A percentile compares a stretch with the other conserved stretches of the same genome.
These are phyloP conservation scores for Penicillium cosmopolitanum DNA, from an alignment of 495 filamentous ascomycete genomes.

Conservation along the genomic window DNA sequence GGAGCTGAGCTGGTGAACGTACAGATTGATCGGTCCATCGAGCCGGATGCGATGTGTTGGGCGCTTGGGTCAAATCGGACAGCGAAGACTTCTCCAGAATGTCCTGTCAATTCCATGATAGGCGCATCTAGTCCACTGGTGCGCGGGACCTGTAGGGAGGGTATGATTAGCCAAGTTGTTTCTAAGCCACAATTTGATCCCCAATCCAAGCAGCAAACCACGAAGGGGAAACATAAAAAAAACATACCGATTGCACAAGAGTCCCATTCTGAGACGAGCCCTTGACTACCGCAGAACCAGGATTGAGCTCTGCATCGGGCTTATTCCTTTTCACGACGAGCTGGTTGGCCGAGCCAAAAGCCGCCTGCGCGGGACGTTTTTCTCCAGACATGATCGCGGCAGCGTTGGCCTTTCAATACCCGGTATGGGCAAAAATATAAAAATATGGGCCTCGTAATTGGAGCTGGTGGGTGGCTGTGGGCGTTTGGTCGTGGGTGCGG, in stretches of 20 bases:
- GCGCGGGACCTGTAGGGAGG: slow-evolving; percentile 64
- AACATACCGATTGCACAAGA: slow-evolving; percentile 81
- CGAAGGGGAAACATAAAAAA: too few species aligned
- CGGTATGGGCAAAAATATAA: neutral
- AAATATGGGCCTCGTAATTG: neutral
- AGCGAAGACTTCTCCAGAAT: slow-evolving; percentile 85
- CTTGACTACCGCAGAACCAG: slow-evolving; percentile 64
- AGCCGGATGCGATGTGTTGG: slow-evolving; percentile 88
- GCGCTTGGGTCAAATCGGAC: slow-evolving; percentile 87
- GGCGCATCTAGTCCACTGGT: slow-evolving; percentile 89
- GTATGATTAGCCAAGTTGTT: too few species aligned
- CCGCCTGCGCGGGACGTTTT: slow-evolving; percentile 83
- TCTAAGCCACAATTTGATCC: too few species aligned
- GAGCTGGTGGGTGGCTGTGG: slow-evolving; percentile 1
- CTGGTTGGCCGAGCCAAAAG: slow-evolving; percentile 73
- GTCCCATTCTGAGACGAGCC: slow-evolving; percentile 70
- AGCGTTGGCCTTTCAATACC: too few species aligned
- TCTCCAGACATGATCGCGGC: slow-evolving; percentile 73
- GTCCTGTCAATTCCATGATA: slow-evolving; percentile 89
- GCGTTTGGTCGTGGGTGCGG: slow-evolving; percentile 3
- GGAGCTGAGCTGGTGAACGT: slow-evolving; percentile 32
- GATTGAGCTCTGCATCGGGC: slow-evolving; percentile 66
- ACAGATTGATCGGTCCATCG: slow-evolving; percentile 93
- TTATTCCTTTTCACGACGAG: slow-evolving; percentile 89
- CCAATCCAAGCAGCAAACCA: too few species aligned